Percentiles rank a stretch among this genome's conserved stretches.
These are phyloP conservation scores for Dorcoceras hygrometricum DNA, from an alignment of 257 asterid species.

Conservation along the genomic window DNA sequence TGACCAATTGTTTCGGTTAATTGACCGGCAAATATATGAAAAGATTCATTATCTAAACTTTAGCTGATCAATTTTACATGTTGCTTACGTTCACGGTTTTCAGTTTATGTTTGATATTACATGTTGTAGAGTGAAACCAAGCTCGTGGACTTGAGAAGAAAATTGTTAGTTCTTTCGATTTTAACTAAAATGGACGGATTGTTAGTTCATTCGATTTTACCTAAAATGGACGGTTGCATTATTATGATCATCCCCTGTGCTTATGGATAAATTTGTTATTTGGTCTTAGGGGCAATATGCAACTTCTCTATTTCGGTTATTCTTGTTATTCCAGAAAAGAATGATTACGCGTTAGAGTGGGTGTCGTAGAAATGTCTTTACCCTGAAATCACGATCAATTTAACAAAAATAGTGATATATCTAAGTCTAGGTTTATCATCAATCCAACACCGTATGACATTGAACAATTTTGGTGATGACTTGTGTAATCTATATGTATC, in stretches of 20 bases:
- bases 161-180: background rate
- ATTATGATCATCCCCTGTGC: background rate
- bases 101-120: background rate
- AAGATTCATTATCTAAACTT: background rate
- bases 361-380: slow-evolving; percentile 6
- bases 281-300: background rate
- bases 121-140: background rate
- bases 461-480: background rate
- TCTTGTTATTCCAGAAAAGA: background rate
- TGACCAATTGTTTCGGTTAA: background rate
- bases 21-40: background rate
- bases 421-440: background rate
- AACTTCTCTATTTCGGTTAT: background rate
- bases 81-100: background rate
- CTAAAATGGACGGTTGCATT: background rate
- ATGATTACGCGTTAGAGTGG: background rate
- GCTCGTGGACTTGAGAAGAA: background rate
- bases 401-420: background rate
- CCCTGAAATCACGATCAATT: slow-evolving; percentile 6
- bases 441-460: background rate
- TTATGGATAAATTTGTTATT: background rate
- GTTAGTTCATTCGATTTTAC: background rate
- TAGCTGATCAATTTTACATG: background rate
- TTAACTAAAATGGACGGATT: background rate
- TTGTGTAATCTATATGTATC: background rate